Percentiles rank a stretch among this genome's conserved stretches.
phyloP scores from a whole-genome alignment of 768 basidiomycete genomes.

The Fistulinella prunicolor region DNA sequence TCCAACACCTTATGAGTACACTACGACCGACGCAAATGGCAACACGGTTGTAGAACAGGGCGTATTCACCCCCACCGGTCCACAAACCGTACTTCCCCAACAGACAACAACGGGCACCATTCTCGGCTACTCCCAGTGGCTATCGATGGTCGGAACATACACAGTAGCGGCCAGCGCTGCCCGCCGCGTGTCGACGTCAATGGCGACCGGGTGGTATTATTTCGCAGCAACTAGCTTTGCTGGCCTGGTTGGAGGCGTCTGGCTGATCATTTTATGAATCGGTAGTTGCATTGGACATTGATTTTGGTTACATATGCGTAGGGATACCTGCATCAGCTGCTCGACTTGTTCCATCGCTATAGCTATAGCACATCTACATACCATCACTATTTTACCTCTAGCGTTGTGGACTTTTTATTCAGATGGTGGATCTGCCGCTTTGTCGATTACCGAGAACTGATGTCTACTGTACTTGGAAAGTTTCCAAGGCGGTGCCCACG shows the following conservation, averaged over 20 bases:
- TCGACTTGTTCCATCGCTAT: neutral
- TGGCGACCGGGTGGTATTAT: constrained; percentile 28
- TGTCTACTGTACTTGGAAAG: too few relatives aligned
- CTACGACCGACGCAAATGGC: constrained; percentile 39
- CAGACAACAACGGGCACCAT: constrained; percentile 28
- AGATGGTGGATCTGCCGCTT: constrained; percentile 6
- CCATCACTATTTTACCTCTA: constrained; percentile 12
- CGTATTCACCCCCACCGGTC: constrained; percentile 33
- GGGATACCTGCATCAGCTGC: constrained; percentile 5
- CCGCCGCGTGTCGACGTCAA: constrained; percentile 15
- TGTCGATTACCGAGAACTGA: neutral
- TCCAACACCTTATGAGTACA: constrained; percentile 49
- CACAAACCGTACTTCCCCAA: constrained; percentile 25
- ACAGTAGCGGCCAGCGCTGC: constrained; percentile 28
- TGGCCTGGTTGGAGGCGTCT: constrained; percentile 30
- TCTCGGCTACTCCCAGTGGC: constrained; percentile 30
- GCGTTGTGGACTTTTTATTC: constrained; percentile 8
- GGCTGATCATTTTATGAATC: constrained; percentile 28
- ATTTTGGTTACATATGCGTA: constrained; percentile 2
- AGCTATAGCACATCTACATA: constrained; percentile 17
- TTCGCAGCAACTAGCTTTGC: constrained; percentile 21
- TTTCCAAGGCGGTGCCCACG: too few relatives aligned
- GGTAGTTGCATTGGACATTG: constrained; percentile 9
- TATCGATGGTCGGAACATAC: constrained; percentile 30
- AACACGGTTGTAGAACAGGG: constrained; percentile 20